Evolutionary conservation across 2,329 filamentous ascomycete genomes (phyloP), one percentile per base, ranked within the genome.

Genomic region (Mycocentrospora acerina): DNA sequence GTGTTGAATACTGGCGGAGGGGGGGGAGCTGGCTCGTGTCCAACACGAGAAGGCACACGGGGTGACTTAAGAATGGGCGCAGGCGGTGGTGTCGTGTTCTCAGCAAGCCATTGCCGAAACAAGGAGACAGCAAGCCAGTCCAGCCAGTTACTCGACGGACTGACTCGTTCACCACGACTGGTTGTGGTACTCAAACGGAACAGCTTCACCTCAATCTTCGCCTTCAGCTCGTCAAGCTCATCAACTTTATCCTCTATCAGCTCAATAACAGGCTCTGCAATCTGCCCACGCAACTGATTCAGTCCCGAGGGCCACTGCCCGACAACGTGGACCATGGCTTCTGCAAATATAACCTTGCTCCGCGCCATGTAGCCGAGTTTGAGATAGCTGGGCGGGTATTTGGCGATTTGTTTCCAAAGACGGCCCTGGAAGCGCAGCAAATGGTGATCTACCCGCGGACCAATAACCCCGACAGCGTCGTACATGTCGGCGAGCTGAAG

Each of bases 171-270:
- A 37, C 90, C 91, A 47, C 84, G 76, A 9, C 82, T 80, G 14
- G 86, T 95, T 4, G 82, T 87, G 7, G 96, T 76, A 1, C 79
- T 88, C 6, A 96, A 73, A 9, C 90, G 80, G 69, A 94, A 94
- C 10, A 97, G 79, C 37, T 85, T 84, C 14, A 83, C 82, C 61
- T 96, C 91, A 15, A 93, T 79, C 18, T 86, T 83, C 24, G 82
- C 79, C 46, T 95, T 88, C 7, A 83, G 77, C 57, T 96, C 90
- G 48, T 90, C 86, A 13, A 96, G 76, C 66, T 96, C 90, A 53
- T 95, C 89, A 4, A 93, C 89, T 67, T 96, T 96, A 69, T 96
- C 90, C 66, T 95, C 88, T 46, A 96, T 94, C 24, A 96, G 77
- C 53, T 96, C 90, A 8, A 96, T 74, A 1, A 96, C 88, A 0